Conservation (phyloP, 2,329 filamentous ascomycete species). For the Arthrobotrys sphaeroides region DNA sequence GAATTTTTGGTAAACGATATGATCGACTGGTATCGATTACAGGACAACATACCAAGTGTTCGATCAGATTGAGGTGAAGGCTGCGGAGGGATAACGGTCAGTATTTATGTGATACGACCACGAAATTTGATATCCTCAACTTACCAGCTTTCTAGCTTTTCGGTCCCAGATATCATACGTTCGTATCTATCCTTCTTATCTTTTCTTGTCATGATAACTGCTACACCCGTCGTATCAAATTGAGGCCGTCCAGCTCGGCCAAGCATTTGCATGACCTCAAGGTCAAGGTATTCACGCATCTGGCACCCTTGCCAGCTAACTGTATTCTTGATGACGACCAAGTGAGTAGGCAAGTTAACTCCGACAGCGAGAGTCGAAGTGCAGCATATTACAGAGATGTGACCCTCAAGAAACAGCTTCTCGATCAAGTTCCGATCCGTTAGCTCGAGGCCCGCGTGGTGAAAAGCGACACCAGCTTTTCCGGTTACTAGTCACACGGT, state of each 20-base stretch:
- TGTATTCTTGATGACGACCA: slow-evolving; percentile 85
- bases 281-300: slow-evolving; percentile 77
- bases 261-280: slow-evolving; percentile 91
- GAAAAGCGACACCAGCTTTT: slow-evolving; percentile 77
- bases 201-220: slow-evolving; percentile 80
- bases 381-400: slow-evolving; percentile 84
- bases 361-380: slow-evolving; percentile 86
- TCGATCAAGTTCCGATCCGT: slow-evolving; percentile 75
- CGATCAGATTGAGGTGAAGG: slow-evolving; percentile 79
- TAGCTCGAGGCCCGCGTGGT: slow-evolving; percentile 78
- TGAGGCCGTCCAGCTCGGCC: slow-evolving; percentile 84
- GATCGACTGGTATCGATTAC: background rate
- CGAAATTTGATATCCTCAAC: slow-evolving; percentile 7
- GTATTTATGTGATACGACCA: background rate
- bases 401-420: slow-evolving; percentile 72
- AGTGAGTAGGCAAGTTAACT: slow-evolving; percentile 82
- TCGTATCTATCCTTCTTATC: slow-evolving; percentile 74
- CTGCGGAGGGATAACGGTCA: slow-evolving; percentile 59
- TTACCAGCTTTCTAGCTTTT: slow-evolving; percentile 76
- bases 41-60: slow-evolving; percentile 68
- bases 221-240: slow-evolving; percentile 78
- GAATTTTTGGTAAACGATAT: background rate
- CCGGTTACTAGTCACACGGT: slow-evolving; percentile 52
- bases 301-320: slow-evolving; percentile 71
- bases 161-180: slow-evolving; percentile 76